A percentile compares a stretch with the other conserved stretches of the same genome.
Evolutionary conservation across 78 protist species (phyloP).

Genomic region (Mantamonas sphyraenae): DNA sequence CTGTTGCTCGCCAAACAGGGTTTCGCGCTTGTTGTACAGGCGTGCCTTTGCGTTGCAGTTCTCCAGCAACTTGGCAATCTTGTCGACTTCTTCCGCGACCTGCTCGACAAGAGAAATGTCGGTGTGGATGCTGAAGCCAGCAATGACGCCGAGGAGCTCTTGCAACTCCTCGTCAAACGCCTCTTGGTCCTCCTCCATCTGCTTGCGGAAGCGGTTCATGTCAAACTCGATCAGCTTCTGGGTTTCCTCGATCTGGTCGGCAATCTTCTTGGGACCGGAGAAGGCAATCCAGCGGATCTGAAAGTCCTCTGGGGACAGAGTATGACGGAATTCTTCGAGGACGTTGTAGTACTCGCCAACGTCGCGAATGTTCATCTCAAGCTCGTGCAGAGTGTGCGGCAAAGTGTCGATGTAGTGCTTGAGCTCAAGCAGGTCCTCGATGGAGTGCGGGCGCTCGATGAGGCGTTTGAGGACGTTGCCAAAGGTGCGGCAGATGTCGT

Average conservation of each 20-base stretch:
- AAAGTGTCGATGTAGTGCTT: conserved; percentile 21
- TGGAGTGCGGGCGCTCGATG: conserved; percentile 4
- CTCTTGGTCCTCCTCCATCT: conserved; percentile 26
- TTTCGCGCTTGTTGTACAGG: conserved; percentile 52
- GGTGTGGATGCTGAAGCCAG: background rate
- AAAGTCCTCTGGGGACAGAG: conserved; percentile 35
- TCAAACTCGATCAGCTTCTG: conserved; percentile 8
- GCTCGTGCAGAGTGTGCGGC: conserved; percentile 6
- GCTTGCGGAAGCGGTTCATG: conserved; percentile 24
- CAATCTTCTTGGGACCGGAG: conserved; percentile 20
- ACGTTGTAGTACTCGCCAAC: conserved; percentile 1
- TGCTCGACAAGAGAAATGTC: background rate
- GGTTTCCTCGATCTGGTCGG: conserved; percentile 15
- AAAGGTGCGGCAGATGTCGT: background rate
- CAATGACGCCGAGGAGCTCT: background rate
- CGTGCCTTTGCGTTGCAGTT: background rate
- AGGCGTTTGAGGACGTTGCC: background rate
- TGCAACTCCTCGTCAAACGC: conserved; percentile 19
- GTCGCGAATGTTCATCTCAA: conserved; percentile 1
- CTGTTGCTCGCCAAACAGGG: conserved; percentile 36
- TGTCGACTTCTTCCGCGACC: conserved; percentile 36
- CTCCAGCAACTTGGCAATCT: conserved; percentile 14
- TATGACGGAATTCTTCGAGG: conserved; percentile 35
- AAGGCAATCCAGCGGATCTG: conserved; percentile 24
- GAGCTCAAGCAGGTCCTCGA: conserved; percentile 37